phyloP scores from a whole-genome alignment of 192 early-diverging fungal genomes.

The Chytriomyces confervae region DNA sequence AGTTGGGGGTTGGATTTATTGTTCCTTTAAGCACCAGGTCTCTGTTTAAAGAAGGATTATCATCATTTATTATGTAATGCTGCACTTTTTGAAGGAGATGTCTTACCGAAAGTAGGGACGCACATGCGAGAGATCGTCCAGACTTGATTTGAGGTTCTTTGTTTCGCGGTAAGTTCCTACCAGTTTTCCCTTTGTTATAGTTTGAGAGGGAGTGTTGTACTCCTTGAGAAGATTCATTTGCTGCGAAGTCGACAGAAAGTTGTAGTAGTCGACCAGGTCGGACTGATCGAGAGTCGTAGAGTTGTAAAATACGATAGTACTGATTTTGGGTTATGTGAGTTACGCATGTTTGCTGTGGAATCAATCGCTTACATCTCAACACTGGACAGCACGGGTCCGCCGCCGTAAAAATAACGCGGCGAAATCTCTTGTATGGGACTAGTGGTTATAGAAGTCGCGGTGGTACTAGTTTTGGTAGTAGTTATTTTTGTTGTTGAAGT shows the following conservation, averaged over 20 bases:
- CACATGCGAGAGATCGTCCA: slow-evolving; percentile 9
- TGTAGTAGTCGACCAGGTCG: background rate
- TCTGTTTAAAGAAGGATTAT: too few relatives aligned
- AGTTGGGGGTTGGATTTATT: background rate
- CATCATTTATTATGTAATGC: too few relatives aligned
- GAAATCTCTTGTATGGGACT: background rate
- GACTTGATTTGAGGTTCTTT: background rate
- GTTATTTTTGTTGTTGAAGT: background rate
- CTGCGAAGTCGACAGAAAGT: background rate
- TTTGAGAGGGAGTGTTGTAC: slow-evolving; percentile 20
- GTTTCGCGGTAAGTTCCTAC: slow-evolving; percentile 2
- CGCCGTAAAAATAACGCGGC: background rate
- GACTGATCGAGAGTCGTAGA: background rate
- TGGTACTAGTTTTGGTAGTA: background rate
- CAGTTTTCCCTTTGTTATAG: background rate
- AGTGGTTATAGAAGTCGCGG: background rate
- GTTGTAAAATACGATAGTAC: slow-evolving; percentile 1
- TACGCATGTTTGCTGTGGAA: background rate
- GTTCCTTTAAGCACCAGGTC: background rate
- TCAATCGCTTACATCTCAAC: background rate
- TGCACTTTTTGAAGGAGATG: too few relatives aligned
- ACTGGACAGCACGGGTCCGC: slow-evolving; percentile 24
- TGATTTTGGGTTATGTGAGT: background rate
- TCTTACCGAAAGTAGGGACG: slow-evolving; percentile 5
- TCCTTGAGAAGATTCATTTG: background rate